phyloP scores from a whole-genome alignment of 1,284 basidiomycete species.

The Ceratobasidium sp. region DNA sequence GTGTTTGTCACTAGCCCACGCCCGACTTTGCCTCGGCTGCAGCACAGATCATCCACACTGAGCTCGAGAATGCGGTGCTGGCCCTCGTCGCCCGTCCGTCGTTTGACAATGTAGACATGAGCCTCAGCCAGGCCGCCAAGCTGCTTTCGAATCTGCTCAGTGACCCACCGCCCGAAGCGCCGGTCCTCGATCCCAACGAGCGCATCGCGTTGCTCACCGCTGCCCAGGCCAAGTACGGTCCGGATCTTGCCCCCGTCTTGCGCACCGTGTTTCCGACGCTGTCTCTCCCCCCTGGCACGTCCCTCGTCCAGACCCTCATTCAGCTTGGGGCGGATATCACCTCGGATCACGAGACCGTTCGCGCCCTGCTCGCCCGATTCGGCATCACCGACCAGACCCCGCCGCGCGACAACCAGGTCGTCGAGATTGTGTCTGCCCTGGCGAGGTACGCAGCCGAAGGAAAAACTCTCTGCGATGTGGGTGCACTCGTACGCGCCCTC shows the following conservation, averaged over 20 bases:
- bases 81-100: conserved; percentile 75
- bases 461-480: conserved; percentile 72
- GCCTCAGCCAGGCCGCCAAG: conserved; percentile 73
- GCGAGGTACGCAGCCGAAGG: conserved; percentile 74
- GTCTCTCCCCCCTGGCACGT: conserved; percentile 69
- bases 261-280: conserved; percentile 65
- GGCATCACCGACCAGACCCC: conserved; percentile 71
- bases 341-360: conserved; percentile 69
- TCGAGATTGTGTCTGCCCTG: conserved; percentile 71
- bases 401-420: conserved; percentile 69
- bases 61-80: conserved; percentile 77
- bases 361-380: conserved; percentile 71
- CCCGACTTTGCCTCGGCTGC: conserved; percentile 74
- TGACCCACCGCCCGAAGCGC: conserved; percentile 66
- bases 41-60: conserved; percentile 65
- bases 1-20: conserved; percentile 73
- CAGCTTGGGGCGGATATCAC: conserved; percentile 80
- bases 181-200: conserved; percentile 71
- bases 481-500: conserved; percentile 73
- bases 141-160: conserved; percentile 80
- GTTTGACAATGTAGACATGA: conserved; percentile 80
- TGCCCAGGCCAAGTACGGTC: conserved; percentile 75
- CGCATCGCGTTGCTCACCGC: conserved; percentile 74
- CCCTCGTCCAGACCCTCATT: conserved; percentile 72
- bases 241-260: conserved; percentile 60